Conservation (phyloP, 257 asterid species). For the Handroanthus guayacan region DNA sequence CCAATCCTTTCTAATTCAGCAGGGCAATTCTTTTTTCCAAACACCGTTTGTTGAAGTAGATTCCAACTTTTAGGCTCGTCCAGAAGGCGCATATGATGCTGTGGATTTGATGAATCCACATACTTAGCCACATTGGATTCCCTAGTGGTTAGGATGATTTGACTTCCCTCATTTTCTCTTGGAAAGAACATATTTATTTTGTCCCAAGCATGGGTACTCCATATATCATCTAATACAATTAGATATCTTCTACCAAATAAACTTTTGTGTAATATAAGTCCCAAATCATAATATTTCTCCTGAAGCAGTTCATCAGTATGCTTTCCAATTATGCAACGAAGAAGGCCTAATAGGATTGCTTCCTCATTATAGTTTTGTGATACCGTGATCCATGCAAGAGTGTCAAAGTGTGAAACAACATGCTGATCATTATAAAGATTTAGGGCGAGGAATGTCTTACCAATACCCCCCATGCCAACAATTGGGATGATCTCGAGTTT, state of each 20-base stretch:
- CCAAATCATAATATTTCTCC: neutral
- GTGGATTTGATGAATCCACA: neutral
- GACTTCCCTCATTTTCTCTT: constrained; percentile 24
- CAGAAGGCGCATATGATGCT: constrained; percentile 29
- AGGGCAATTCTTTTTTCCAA: constrained; percentile 24
- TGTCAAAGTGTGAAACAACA: constrained; percentile 12
- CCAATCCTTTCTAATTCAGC: constrained; percentile 23
- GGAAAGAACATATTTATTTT: constrained; percentile 17
- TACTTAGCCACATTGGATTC: neutral
- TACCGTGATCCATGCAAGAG: constrained; percentile 29
- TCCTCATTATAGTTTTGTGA: constrained; percentile 23
- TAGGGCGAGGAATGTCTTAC: constrained; percentile 34
- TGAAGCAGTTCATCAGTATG: neutral
- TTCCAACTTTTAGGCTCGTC: constrained; percentile 22
- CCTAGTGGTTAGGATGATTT: constrained; percentile 34
- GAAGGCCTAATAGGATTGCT: constrained; percentile 11
- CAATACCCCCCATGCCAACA: constrained; percentile 18
- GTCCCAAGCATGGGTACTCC: constrained; percentile 22
- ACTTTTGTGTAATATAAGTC: neutral
- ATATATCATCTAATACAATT: constrained; percentile 27
- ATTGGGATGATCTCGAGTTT: neutral
- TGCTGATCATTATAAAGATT: constrained; percentile 11
- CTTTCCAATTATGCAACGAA: neutral
- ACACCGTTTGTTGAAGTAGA: constrained; percentile 39
- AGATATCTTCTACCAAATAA: constrained; percentile 1